Conservation (phyloP, 345 rosid species). For the Eucalyptus polybractea region DNA sequence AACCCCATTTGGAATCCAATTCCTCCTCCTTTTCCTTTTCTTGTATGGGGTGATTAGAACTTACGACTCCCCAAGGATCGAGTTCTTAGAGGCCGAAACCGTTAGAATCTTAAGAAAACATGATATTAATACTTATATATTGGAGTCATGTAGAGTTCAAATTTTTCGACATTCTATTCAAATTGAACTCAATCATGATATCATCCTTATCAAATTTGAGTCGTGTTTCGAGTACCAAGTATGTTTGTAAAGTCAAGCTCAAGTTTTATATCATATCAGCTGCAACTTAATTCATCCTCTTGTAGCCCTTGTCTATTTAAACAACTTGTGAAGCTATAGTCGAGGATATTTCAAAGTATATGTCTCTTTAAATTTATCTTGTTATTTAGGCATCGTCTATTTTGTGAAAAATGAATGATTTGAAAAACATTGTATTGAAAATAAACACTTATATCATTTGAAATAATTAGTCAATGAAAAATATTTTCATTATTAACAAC, state of each 20-base stretch:
- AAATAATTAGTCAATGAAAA: too few relatives aligned
- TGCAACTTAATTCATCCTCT: accelerated
- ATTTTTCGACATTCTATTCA: too few relatives aligned
- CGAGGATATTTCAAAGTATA: too few relatives aligned
- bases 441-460: too few relatives aligned
- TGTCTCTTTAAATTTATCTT: too few relatives aligned
- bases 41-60: background rate
- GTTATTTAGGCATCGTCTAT: too few relatives aligned
- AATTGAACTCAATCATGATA: background rate
- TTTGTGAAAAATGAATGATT: too few relatives aligned
- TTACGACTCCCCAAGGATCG: background rate
- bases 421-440: too few relatives aligned
- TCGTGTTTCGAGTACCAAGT: accelerated
- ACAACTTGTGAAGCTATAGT: accelerated
- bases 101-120: background rate
- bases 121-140: too few relatives aligned
- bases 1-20: background rate
- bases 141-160: background rate
- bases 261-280: background rate
- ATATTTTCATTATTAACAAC: too few relatives aligned
- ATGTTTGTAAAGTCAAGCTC: background rate
- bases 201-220: background rate
- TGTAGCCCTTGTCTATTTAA: background rate
- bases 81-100: background rate
- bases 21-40: background rate